Evolutionary conservation across 176 grass and related monocot species (phyloP), one percentile per base, ranked within the genome.

Genomic region (Thinopyrum elongatum): DNA sequence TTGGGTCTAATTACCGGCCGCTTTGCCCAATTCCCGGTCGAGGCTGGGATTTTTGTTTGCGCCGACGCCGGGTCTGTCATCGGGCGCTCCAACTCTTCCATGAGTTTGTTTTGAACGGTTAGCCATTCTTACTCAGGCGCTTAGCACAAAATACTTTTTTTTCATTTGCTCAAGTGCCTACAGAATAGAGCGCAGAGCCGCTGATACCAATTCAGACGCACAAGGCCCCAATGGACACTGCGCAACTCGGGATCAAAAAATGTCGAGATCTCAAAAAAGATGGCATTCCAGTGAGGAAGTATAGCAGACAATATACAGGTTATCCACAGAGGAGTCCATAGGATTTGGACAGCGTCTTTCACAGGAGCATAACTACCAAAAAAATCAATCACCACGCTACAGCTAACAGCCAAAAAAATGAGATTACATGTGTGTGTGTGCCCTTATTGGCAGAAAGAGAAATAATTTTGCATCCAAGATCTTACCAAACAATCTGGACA

Each of bases 361-460:
- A 58, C 35, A 27, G n/a, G 17, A n/a, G 17, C 30, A 34, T 36
- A 53, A 10, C 10, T 74, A 65, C 29, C 15, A 47, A 77, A 84
- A 85, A 80, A 84, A 81, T 80, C 55, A 86, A 81, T 81, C 53
- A 65, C 85, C 87, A 13, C 36, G 51, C 72, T 75, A 46, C 30
- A 81, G 74, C 88, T 70, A 78, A 77, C 47, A 80, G 65, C 47
- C 47, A 80, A 89, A 85, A 91, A 91, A 77, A 75, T 84, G 62
- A 67, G 35, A 80, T 80, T 85, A 80, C 80, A 86, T 66, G 36
- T 80, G 29, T 64, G 55, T 66, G 78, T 65, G 58, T 66, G 78
- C 81, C 78, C 83, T 85, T 87, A 85, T 87, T 86, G 81, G 79
- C 53, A 83, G 77, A 76, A 76, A 33, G 62, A 23, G 57, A 61